Evolutionary conservation across 257 asterid species (phyloP).

Genomic region (Asclepias syriaca): DNA sequence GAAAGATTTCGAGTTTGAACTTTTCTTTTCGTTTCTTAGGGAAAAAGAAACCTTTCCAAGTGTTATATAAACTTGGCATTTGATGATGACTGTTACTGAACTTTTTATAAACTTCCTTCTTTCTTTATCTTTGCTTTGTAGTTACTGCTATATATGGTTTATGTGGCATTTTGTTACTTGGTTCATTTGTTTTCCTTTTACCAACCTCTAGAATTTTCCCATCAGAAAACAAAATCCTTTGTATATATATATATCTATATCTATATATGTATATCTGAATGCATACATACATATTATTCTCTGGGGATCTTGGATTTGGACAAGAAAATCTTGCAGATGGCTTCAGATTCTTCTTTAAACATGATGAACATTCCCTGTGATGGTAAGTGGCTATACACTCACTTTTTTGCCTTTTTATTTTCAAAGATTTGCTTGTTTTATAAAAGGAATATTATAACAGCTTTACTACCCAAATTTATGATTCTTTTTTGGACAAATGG

Average conservation of each 20-base stretch:
- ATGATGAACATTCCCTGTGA: background rate
- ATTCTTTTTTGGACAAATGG: too few species aligned
- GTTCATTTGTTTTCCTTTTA: background rate
- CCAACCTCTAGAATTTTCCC: background rate
- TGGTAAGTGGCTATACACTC: background rate
- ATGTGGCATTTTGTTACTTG: background rate
- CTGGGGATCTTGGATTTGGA: background rate
- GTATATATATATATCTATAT: background rate
- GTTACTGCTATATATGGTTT: background rate
- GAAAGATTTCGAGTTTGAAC: too few species aligned
- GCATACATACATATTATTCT: background rate
- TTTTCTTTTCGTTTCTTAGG: background rate
- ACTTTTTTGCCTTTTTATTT: background rate
- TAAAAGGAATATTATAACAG: too few species aligned
- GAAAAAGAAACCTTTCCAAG: background rate
- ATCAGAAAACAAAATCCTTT: background rate
- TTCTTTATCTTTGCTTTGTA: background rate
- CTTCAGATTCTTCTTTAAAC: background rate
- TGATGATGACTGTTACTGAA: background rate
- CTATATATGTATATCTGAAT: background rate
- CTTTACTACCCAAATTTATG: too few species aligned
- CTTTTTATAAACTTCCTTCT: background rate
- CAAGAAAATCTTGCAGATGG: constrained; percentile 1
- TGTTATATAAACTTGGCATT: background rate
- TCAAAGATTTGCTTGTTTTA: too few species aligned